phyloP scores from a whole-genome alignment of 2,329 filamentous ascomycete species.

The Tolypocladium pustulatum region DNA sequence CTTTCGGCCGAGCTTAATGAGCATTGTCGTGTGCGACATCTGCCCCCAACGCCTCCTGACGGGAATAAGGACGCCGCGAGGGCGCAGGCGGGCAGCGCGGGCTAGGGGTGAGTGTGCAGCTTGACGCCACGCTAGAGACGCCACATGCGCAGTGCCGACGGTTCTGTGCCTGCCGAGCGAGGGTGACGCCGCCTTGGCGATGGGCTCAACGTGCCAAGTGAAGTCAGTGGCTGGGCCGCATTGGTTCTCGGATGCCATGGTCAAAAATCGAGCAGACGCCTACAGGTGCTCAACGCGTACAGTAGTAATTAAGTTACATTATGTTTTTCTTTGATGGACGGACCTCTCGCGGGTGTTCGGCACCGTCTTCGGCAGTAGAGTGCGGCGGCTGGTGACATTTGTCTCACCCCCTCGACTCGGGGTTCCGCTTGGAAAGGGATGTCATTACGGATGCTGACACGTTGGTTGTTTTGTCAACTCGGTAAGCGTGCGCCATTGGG shows the following conservation, averaged over 20 bases:
- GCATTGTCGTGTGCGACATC: not conserved
- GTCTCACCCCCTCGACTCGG: not conserved
- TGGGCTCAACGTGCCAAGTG: not conserved
- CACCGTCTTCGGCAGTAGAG: no score
- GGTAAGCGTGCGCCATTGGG: no score
- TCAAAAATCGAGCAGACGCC: not conserved
- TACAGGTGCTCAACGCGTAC: no score
- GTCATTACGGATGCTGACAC: not conserved
- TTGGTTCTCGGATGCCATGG: not conserved
- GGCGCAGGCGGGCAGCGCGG: no score
- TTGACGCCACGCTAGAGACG: not conserved
- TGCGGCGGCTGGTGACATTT: not conserved
- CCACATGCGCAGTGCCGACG: not conserved
- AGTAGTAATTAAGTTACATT: no score
- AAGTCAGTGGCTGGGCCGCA: not conserved
- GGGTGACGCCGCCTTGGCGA: not conserved
- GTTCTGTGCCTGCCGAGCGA: not conserved
- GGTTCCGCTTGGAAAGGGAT: not conserved
- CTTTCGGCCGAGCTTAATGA: not conserved
- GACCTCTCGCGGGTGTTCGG: not conserved
- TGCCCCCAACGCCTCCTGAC: not conserved
- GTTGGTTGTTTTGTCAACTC: not conserved
- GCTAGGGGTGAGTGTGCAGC: not conserved
- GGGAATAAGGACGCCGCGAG: not conserved
- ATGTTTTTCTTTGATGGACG: not conserved